These are phyloP conservation scores for Tolypocladium pustulatum DNA, from an alignment of 2,329 filamentous ascomycete genomes.

Conservation along the genomic window DNA sequence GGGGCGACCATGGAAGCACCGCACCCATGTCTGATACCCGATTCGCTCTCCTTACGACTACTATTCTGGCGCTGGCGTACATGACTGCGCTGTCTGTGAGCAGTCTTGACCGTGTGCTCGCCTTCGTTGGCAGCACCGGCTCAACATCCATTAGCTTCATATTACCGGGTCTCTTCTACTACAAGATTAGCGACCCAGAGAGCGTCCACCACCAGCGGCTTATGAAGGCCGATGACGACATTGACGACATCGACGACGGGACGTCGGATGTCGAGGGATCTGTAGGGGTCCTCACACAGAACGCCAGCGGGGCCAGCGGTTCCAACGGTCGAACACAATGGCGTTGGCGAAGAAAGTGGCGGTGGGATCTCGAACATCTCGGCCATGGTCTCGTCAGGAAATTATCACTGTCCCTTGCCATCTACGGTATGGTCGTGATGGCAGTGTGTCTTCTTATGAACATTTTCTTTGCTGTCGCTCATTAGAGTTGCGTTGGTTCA, in stretches of 20 bases:
- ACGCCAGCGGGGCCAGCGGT: slow-evolving; percentile 31
- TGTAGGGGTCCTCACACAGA: slow-evolving; percentile 28
- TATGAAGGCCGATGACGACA: slow-evolving; percentile 83
- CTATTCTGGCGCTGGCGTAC: slow-evolving; percentile 77
- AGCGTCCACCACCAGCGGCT: slow-evolving; percentile 77
- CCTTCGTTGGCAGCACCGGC: slow-evolving; percentile 90
- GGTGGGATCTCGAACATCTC: slow-evolving; percentile 53
- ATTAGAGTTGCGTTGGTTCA: slow-evolving; percentile 29
- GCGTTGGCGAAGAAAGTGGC: slow-evolving; percentile 46
- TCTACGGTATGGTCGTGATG: slow-evolving; percentile 87
- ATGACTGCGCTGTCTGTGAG: slow-evolving; percentile 83
- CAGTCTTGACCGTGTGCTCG: slow-evolving; percentile 80
- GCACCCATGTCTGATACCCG: slow-evolving; percentile 72
- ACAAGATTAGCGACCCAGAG: slow-evolving; percentile 90
- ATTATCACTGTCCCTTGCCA: slow-evolving; percentile 61
- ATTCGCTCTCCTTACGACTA: slow-evolving; percentile 81
- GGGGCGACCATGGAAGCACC: slow-evolving; percentile 41
- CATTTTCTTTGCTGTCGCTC: slow-evolving; percentile 61
- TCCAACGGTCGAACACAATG: slow-evolving; percentile 22
- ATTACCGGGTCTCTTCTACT: slow-evolving; percentile 91
- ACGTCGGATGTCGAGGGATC: slow-evolving; percentile 39
- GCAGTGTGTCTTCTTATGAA: slow-evolving; percentile 78
- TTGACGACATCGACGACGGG: slow-evolving; percentile 57
- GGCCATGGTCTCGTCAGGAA: slow-evolving; percentile 57
- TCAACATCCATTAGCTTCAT: slow-evolving; percentile 97